A percentile compares a stretch with the other conserved stretches of the same genome.
phyloP scores from a whole-genome alignment of 139 green algal genomes.

The Coelastrella sp. region DNA sequence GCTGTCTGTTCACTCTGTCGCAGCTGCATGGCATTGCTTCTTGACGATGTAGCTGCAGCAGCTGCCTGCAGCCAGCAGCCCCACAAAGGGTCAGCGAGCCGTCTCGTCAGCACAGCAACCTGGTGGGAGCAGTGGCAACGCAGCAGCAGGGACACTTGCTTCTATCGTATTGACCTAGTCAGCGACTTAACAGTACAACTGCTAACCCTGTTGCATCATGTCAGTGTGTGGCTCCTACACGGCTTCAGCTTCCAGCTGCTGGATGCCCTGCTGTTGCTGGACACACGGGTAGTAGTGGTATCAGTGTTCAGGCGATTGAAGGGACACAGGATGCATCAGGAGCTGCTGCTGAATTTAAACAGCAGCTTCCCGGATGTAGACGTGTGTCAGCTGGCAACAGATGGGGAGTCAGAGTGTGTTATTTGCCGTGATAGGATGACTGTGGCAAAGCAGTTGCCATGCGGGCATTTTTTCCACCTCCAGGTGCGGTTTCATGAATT shows the following conservation, averaged over 20 bases:
- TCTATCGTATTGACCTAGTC: not conserved
- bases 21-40: not conserved
- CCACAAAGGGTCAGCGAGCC: no score
- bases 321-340: constrained; percentile 36
- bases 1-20: not conserved
- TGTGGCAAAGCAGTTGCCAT: constrained; percentile 60
- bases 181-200: constrained; percentile 56
- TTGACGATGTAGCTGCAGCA: constrained; percentile 34
- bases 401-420: constrained; percentile 51
- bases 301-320: constrained; percentile 50
- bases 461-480: constrained; percentile 73
- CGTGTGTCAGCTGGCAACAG: constrained; percentile 13
- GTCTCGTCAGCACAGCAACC: not conserved
- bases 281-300: constrained; percentile 55
- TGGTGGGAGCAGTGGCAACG: constrained; percentile 11
- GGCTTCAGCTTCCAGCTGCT: constrained; percentile 57
- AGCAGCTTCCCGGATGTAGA: constrained; percentile 64
- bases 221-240: constrained; percentile 65
- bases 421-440: constrained; percentile 64
- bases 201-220: constrained; percentile 63
- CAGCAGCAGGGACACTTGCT: not conserved
- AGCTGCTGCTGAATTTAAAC: constrained; percentile 61
- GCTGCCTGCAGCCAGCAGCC: not conserved
- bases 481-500: not conserved
- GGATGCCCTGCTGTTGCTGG: constrained; percentile 68